These are phyloP conservation scores for Cavenderia fasciculata DNA, from an alignment of 78 protist species.

Conservation along the genomic window DNA sequence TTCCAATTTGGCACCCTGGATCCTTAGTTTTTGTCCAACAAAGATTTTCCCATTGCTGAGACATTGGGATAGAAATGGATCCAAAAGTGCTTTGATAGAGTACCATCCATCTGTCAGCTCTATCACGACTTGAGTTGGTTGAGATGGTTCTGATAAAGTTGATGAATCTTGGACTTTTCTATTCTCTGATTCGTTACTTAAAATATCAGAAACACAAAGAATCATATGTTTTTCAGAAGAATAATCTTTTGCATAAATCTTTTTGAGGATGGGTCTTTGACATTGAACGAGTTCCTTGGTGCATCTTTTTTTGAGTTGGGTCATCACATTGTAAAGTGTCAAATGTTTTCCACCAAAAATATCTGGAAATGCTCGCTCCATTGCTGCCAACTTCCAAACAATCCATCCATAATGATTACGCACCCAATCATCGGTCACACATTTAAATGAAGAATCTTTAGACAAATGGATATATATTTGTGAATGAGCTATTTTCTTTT, in stretches of 20 bases:
- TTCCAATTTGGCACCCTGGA: conserved; percentile 57
- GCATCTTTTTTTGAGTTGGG: conserved; percentile 51
- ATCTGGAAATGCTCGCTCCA: conserved; percentile 60
- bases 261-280: conserved; percentile 25
- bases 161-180: conserved; percentile 1
- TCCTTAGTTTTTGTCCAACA: conserved; percentile 69
- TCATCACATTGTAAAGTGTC: conserved; percentile 1
- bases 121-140: neutral
- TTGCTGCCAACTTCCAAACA: conserved; percentile 82
- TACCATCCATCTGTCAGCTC: conserved; percentile 88
- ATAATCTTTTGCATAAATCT: conserved; percentile 65
- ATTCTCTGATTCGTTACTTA: neutral
- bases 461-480: neutral
- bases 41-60: conserved; percentile 22
- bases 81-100: conserved; percentile 65
- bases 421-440: conserved; percentile 69
- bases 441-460: neutral
- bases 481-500: conserved; percentile 2
- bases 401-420: conserved; percentile 87
- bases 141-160: neutral
- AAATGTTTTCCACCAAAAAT: conserved; percentile 41
- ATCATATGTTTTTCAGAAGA: conserved; percentile 55
- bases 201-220: conserved; percentile 64
- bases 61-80: conserved; percentile 45
- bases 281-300: conserved; percentile 43